Base-by-base conservation (phyloP, 768 basidiomycete species). In the Termitomyces titanicus region DNA sequence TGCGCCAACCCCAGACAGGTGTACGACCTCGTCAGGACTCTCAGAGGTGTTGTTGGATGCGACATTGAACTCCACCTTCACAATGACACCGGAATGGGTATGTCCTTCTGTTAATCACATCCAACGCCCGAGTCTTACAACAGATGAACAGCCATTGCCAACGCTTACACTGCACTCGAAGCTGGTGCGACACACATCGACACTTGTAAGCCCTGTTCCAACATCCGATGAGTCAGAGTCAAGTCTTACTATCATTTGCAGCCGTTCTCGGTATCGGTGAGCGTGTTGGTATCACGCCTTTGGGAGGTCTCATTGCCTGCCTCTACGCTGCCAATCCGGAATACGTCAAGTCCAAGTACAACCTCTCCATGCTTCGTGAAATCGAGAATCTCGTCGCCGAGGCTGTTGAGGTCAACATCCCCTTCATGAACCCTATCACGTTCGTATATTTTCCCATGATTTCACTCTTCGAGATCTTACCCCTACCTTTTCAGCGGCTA, bases 331-430 rank as follows among this genome's bases (percentile, higher is more conserved):
- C 93, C 67, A 87, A 98, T 76, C 96, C 96, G 24, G 97, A 98
- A 68, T 98, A 98, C 70, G 96, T 98, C 86, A 98, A 98, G 83
- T 72, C 82, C 84, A 99, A 99, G 87, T 99, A 98, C 80, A 97
- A 98, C 74, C 85, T 98, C 42, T 74, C 84, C 57, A 95, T 96
- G 92, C 88, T 99, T 52, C 91, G 97, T 64, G 97, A 98, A 73
- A 91, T 99, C 63, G 97, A 99, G 76, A 98, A 98, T 76, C 79
- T 98, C 66, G 95, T 99, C 58, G 97, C 97, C 37, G 95, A 98
- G 74, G 97, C 96, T 47, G 97, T 99, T 57, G 94, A 98, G 71
- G 94, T 98, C 70, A 91, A 93, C 61, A 85, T 99, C 42, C 97
- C 97, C 20, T 99, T 98, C 80, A 91, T 89, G 84, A 96, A 96